Base-by-base conservation (phyloP, 805 yeast species). In the Maudiozyma saulgeensis region DNA sequence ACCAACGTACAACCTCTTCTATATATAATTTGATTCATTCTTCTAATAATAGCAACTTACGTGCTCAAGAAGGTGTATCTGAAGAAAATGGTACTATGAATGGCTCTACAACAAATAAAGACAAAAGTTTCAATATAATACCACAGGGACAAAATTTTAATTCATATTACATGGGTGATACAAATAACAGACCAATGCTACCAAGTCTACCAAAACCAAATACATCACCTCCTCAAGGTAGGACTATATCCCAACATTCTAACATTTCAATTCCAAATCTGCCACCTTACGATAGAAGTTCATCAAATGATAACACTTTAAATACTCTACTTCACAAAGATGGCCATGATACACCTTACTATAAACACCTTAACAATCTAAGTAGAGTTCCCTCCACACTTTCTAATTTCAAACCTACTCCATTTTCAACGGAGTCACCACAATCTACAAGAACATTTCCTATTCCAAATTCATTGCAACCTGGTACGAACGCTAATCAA, bases 11-110 rank as follows among this genome's bases (percentile, higher is more conserved):
- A 7, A 47, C 56, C 3, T 55, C 58, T 1, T 53, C 58, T 4
- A 53, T 55, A 8, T 55, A 55, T 38, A 46, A 51, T 37, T 41
- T 55, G 25, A 38, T 55, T 18, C 58, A 55, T 35, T 44, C 39
- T 6, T 39, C 52, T 39, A 42, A 45, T 38, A 43, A 41, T 23
- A 31, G 25, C 46, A 41, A 23, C 28, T 21, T 40, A 19, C 53
- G 34, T 11, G 25, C 38, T n/a, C 16, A 39, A 6, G 42, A 21
- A 39, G 42, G 19, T 9, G 42, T 21, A 18, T 21, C 42, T 8
- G 42, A 19, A 6, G 25, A 38, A 11, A 12, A 6, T 38, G 41
- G 13, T 19, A 18, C 25, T 18, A 19, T 16, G 13, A 16, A 38
- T 38, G 18, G 15, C 15, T n/a, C 41, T 55, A 23, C 15, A 15